Evolutionary conservation across 148 eudicot species (phyloP), one percentile per base, ranked within the genome.

Genomic region (Dysphania ambrosioides): DNA sequence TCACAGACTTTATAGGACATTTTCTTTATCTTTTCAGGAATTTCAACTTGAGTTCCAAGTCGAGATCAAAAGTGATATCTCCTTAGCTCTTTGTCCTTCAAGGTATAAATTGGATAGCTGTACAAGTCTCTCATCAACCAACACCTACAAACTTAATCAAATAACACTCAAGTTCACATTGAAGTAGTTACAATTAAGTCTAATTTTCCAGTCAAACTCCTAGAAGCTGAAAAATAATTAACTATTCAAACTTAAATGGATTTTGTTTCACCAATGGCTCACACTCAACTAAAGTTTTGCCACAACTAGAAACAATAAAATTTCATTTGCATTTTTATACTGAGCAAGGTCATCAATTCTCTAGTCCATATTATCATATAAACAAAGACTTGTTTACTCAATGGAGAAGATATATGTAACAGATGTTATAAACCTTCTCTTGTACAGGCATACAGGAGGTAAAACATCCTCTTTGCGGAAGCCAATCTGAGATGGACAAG

Each of bases 141-240:
- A 64, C n/a, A 35, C 19, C 68, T 5, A 21, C 19, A 30, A 61
- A 61, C 65, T 16, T 61, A 61, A 15, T n/a, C 36, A 30, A 61
- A 61, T 8, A 44, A 64, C 68, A 64, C 68, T 59, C 34, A 6
- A 30, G 36, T 31, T 63, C 40, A 63, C 40, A 63, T 32, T 63
- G 23, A 7, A 32, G 9, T 32, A 63, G 11, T 34, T 63, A 63
- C 21, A 16, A 63, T 32, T 13, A 47, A 47, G 66, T 63, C 9
- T 32, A 18, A 5, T 63, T 62, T 34, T 31, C 66, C 21, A 16
- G 36, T 19, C 66, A 63, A 32, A 63, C 66, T 26, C 66, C 53
- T 32, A 32, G n/a, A 21, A 1, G 8, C 36, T 23, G 30, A 58
- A 57, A 24, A 8, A 26, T 9, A 7, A 1, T 57, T 26, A 9